A percentile compares a stretch with the other conserved stretches of the same genome.
phyloP scores from a whole-genome alignment of 495 filamentous ascomycete genomes.

The Penicillium parvum region DNA sequence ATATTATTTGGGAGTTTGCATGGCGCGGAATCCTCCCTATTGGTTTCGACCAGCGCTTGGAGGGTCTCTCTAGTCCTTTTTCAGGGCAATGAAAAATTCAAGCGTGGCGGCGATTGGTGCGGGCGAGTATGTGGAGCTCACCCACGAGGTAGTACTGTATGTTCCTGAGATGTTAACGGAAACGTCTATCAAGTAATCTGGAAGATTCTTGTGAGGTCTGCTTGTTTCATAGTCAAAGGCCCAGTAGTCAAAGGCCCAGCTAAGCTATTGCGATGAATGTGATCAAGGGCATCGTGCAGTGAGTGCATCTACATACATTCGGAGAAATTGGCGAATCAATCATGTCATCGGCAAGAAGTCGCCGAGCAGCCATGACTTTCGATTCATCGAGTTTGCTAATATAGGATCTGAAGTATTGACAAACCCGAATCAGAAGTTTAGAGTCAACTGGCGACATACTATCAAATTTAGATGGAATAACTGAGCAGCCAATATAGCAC shows the following conservation, averaged over 20 bases:
- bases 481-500: no score
- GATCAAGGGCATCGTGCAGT: not conserved
- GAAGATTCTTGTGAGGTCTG: no score
- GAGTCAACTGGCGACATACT: no score
- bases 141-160: not conserved
- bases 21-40: constrained; percentile 12
- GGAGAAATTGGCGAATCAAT: constrained; percentile 5
- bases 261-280: no score
- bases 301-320: not conserved
- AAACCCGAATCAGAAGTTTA: no score
- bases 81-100: constrained; percentile 2
- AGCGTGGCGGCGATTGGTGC: constrained; percentile 5
- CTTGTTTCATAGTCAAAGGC: no score
- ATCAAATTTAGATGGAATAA: no score
- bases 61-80: constrained; percentile 7
- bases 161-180: not conserved
- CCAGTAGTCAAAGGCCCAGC: no score
- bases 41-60: constrained; percentile 8
- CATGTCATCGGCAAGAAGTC: not conserved
- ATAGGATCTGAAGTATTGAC: no score
- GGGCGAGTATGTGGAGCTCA: not conserved
- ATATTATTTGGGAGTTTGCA: constrained; percentile 3
- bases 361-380: not conserved
- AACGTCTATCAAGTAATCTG: no score
- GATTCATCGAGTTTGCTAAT: no score